These are phyloP conservation scores for Ascochyta clinopodiicola DNA, from an alignment of 2,329 filamentous ascomycete species.

Conservation along the genomic window DNA sequence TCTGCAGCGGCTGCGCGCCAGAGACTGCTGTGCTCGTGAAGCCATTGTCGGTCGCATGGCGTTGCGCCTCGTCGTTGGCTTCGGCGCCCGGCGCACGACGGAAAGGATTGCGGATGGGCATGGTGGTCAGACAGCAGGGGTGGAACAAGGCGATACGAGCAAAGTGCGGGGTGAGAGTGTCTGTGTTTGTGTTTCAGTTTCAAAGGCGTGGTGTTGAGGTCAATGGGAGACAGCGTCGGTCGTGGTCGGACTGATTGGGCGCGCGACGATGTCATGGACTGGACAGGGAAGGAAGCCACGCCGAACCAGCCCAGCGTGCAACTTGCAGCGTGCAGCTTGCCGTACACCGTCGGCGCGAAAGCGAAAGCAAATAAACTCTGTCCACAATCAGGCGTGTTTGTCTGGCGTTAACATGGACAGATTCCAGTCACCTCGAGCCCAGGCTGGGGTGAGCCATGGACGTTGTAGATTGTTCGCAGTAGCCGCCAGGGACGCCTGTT, in stretches of 20 bases:
- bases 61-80: slow-evolving; percentile 40
- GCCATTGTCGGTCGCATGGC: slow-evolving; percentile 39
- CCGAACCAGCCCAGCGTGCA: background rate
- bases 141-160: slow-evolving; percentile 24
- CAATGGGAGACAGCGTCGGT: slow-evolving; percentile 12
- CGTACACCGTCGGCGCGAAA: background rate
- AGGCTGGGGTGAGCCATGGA: slow-evolving; percentile 1
- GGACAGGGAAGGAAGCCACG: slow-evolving; percentile 12
- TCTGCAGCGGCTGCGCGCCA: slow-evolving; percentile 51
- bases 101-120: slow-evolving; percentile 53
- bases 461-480: background rate
- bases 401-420: background rate
- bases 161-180: slow-evolving; percentile 17
- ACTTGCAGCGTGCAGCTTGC: background rate
- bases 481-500: slow-evolving; percentile 2
- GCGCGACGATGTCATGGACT: slow-evolving; percentile 16
- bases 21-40: slow-evolving; percentile 45
- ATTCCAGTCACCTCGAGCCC: slow-evolving; percentile 2
- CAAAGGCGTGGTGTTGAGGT: slow-evolving; percentile 24
- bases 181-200: slow-evolving; percentile 15
- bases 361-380: background rate
- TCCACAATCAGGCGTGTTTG: slow-evolving; percentile 2
- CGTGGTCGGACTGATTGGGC: slow-evolving; percentile 14
- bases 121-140: slow-evolving; percentile 26
- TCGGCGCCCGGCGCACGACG: slow-evolving; percentile 46